Percentiles rank a stretch among this genome's conserved stretches.
Conservation (phyloP, 441 rosid genomes). For the Cnidoscolus chayamansa region DNA sequence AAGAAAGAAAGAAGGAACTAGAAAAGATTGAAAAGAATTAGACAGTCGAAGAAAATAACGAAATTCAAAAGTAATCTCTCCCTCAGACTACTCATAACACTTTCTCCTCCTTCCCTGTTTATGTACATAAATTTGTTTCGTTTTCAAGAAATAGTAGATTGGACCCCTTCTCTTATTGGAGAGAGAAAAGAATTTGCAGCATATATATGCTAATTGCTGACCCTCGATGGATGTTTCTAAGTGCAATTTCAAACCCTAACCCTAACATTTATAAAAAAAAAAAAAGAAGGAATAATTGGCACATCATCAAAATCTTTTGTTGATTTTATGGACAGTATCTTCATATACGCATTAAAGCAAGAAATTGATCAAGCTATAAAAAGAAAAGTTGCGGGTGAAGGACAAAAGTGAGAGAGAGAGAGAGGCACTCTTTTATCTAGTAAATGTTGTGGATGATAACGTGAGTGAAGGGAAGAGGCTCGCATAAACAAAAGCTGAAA, state of each 20-base stretch:
- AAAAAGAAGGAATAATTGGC: too few relatives aligned
- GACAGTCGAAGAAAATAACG: slow-evolving; percentile 35
- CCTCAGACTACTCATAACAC: background rate
- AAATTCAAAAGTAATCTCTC: slow-evolving; percentile 30
- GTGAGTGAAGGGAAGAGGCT: background rate
- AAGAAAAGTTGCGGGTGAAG: background rate
- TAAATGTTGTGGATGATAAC: slow-evolving; percentile 23
- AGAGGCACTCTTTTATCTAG: slow-evolving; percentile 21
- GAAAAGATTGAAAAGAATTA: slow-evolving; percentile 18
- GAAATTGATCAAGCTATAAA: too few relatives aligned
- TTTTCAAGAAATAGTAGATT: too few relatives aligned
- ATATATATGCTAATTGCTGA: too few relatives aligned
- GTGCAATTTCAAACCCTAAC: slow-evolving; percentile 34
- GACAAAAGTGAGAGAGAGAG: slow-evolving; percentile 18
- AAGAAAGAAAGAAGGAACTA: background rate
- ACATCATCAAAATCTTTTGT: background rate
- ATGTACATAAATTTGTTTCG: too few relatives aligned
- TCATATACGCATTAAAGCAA: background rate
- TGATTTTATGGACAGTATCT: slow-evolving; percentile 1
- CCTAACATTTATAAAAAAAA: slow-evolving; percentile 18
- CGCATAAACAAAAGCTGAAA: slow-evolving; percentile 26
- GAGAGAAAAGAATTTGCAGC: too few relatives aligned
- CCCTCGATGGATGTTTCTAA: background rate
- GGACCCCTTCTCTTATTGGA: too few relatives aligned
- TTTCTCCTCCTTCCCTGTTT: too few relatives aligned